These are phyloP conservation scores for Petunia axillaris DNA, from an alignment of 257 asterid species.

Conservation along the genomic window DNA sequence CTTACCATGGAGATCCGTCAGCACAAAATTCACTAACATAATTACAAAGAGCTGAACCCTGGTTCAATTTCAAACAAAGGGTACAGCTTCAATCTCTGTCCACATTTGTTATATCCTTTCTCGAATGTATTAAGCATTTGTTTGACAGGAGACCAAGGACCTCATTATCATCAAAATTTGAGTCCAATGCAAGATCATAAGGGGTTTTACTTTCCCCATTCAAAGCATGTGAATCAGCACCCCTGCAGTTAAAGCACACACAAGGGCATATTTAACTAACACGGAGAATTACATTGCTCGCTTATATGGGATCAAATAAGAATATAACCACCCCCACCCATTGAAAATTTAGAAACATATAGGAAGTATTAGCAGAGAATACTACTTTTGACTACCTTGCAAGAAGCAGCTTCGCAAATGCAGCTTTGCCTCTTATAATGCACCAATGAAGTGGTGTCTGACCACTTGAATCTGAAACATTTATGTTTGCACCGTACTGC, in stretches of 20 bases:
- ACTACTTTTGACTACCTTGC: conserved; percentile 56
- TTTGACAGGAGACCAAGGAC: conserved; percentile 67
- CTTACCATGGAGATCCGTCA: conserved; percentile 27
- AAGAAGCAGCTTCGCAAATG: conserved; percentile 77
- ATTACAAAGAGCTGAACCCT: conserved; percentile 50
- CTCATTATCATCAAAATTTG: conserved; percentile 65
- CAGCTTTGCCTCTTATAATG: conserved; percentile 61
- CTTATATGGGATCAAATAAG: background rate
- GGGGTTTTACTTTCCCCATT: conserved; percentile 70
- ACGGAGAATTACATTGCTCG: background rate
- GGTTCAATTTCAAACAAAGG: conserved; percentile 26
- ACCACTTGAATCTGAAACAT: conserved; percentile 70
- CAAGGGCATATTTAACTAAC: background rate
- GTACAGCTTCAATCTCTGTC: conserved; percentile 24
- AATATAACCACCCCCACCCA: background rate
- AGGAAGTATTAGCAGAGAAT: background rate
- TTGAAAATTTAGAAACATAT: background rate
- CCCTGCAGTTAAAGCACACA: conserved; percentile 54
- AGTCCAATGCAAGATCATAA: conserved; percentile 60
- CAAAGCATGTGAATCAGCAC: conserved; percentile 78
- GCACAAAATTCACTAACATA: conserved; percentile 37
- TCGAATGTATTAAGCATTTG: conserved; percentile 41
- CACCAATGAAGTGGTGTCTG: conserved; percentile 84
- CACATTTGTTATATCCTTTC: conserved; percentile 19
- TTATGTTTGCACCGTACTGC: conserved; percentile 88